Percentiles rank a stretch among this genome's conserved stretches.
phyloP scores from a whole-genome alignment of 257 asterid species.

The Solanum sejunctum region DNA sequence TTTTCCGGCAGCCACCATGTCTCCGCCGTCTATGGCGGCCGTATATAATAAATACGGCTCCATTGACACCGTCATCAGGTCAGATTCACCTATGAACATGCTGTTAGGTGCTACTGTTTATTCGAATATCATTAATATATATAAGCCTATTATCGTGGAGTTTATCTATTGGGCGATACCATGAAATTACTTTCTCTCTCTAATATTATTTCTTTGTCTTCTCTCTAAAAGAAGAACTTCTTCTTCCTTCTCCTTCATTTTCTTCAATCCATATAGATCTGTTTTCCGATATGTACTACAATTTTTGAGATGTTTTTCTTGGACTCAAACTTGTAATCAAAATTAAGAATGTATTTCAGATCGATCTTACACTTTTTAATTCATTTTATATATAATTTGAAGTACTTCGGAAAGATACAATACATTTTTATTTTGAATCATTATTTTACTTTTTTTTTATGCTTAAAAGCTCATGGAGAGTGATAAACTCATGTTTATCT shows the following conservation, averaged over 20 bases:
- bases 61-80: constrained; percentile 51
- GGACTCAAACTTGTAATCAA: background rate
- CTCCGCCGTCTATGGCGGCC: constrained; percentile 85
- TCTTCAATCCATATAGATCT: too few species aligned
- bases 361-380: background rate
- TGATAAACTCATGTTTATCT: background rate
- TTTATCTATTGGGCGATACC: too few species aligned
- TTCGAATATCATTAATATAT: too few species aligned
- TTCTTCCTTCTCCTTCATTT: too few species aligned
- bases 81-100: background rate
- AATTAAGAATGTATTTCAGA: background rate
- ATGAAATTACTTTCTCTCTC: too few species aligned
- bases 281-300: too few species aligned
- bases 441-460: too few species aligned
- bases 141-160: too few species aligned
- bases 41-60: constrained; percentile 75
- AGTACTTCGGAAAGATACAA: background rate
- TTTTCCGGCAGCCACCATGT: constrained; percentile 43
- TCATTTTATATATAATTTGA: background rate
- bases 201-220: too few species aligned
- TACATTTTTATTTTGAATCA: too few species aligned
- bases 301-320: background rate
- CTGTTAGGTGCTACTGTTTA: too few species aligned
- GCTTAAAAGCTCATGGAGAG: background rate
- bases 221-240: too few species aligned